Conservation (phyloP, 768 basidiomycete genomes). For the Dentipellis sp. region DNA sequence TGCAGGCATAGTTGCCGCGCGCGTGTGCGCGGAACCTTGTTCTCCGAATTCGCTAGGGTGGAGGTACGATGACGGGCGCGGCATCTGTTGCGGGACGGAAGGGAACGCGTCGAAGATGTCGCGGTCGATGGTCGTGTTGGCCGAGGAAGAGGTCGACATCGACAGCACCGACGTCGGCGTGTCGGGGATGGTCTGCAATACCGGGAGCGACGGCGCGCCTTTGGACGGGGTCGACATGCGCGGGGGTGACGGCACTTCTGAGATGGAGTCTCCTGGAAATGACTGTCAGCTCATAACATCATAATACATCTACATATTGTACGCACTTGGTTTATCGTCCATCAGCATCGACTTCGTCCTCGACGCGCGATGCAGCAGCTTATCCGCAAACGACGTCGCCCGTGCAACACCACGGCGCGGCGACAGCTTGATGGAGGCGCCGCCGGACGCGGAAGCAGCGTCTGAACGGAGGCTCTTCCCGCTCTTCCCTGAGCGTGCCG, state of each 20-base stretch:
- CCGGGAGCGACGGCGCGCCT: slow-evolving; percentile 10
- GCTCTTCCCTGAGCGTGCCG: slow-evolving; percentile 10
- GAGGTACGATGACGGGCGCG: slow-evolving; percentile 6
- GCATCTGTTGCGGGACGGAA: slow-evolving; percentile 45
- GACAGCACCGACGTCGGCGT: slow-evolving; percentile 27
- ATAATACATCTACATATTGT: background rate
- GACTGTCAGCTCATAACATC: background rate
- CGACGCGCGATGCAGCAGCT: slow-evolving; percentile 10
- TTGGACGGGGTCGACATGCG: slow-evolving; percentile 2
- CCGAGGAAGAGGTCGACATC: slow-evolving; percentile 27
- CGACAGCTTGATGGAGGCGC: slow-evolving; percentile 10
- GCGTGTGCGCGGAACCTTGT: too few species aligned
- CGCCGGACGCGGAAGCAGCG: slow-evolving; percentile 2
- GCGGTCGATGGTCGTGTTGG: slow-evolving; percentile 42
- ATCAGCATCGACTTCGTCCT: slow-evolving; percentile 13
- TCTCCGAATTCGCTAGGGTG: slow-evolving; percentile 2
- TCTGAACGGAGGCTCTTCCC: slow-evolving; percentile 5
- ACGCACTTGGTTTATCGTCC: slow-evolving; percentile 3
- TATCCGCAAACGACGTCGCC: slow-evolving; percentile 13
- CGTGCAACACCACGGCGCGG: slow-evolving; percentile 13
- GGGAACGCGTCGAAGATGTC: slow-evolving; percentile 68
- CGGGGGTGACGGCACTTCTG: slow-evolving; percentile 3
- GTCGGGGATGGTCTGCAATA: slow-evolving; percentile 14
- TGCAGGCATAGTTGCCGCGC: background rate
- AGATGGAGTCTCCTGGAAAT: slow-evolving; percentile 7